Conservation (phyloP, 2,329 filamentous ascomycete species). For the Dactylellina sp. region DNA sequence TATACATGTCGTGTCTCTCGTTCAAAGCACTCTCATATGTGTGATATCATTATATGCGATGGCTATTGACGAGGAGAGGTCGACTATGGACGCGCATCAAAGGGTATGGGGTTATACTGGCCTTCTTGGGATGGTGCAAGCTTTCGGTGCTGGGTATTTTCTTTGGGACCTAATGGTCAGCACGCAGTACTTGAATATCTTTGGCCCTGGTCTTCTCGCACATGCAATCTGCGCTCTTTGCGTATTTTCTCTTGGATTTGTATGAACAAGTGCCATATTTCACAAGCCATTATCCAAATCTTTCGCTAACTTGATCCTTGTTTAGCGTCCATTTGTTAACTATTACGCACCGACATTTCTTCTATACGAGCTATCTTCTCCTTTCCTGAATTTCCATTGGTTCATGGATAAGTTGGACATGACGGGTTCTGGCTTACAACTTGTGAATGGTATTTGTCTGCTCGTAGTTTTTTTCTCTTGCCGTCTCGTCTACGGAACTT, state of each 20-base stretch:
- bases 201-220: conserved; percentile 80
- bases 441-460: conserved; percentile 80
- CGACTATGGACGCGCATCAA: conserved; percentile 72
- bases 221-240: conserved; percentile 79
- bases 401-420: conserved; percentile 88
- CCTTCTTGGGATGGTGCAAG: conserved; percentile 77
- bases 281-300: background rate
- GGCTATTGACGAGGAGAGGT: conserved; percentile 74
- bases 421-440: conserved; percentile 78
- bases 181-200: conserved; percentile 75
- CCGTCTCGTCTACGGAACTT: conserved; percentile 81
- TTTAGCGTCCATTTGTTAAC: conserved; percentile 82
- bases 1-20: conserved; percentile 84
- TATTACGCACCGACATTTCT: conserved; percentile 85
- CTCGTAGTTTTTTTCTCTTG: conserved; percentile 80
- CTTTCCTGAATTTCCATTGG: conserved; percentile 90
- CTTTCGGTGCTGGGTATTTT: conserved; percentile 83
- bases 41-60: conserved; percentile 79
- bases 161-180: conserved; percentile 83
- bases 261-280: conserved; percentile 66
- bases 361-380: conserved; percentile 86
- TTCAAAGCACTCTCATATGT: conserved; percentile 80
- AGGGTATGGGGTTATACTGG: conserved; percentile 83
- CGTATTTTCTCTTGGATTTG: conserved; percentile 82
- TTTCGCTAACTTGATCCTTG: conserved; percentile 21